These are phyloP conservation scores for Rheum nobile DNA, from an alignment of 148 eudicot genomes.

Conservation along the genomic window DNA sequence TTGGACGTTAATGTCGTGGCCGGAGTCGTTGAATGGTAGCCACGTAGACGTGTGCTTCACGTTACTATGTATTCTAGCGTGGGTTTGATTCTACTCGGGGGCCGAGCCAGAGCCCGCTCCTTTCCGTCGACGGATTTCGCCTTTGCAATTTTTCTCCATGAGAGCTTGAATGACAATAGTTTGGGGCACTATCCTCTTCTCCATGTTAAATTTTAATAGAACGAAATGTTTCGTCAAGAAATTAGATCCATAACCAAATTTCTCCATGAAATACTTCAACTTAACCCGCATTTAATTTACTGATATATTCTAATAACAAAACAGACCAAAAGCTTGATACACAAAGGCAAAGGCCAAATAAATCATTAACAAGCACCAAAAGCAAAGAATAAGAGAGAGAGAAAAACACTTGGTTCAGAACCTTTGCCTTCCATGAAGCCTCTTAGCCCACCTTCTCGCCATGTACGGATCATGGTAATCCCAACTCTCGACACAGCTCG, in stretches of 20 bases:
- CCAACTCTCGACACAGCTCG: conserved; percentile 60
- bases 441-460: conserved; percentile 93
- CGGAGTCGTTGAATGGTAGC: not conserved
- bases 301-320: not conserved
- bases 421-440: conserved; percentile 49
- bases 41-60: not conserved
- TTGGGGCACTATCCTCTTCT: not conserved
- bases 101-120: too few species aligned
- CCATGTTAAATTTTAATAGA: not conserved
- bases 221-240: not conserved
- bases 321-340: not conserved
- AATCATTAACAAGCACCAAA: conserved; percentile 3
- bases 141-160: too few species aligned
- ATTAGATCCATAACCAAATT: not conserved
- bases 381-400: not conserved
- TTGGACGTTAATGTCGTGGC: not conserved
- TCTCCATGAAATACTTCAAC: not conserved
- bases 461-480: conserved; percentile 71
- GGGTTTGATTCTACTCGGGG: too few species aligned
- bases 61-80: not conserved
- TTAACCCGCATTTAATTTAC: not conserved
- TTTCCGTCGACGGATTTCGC: too few species aligned
- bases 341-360: not conserved
- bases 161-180: not conserved
- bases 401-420: conserved; percentile 1